Evolutionary conservation across 345 rosid genomes (phyloP), one percentile per base, ranked within the genome.

Genomic region (Eucalyptus marginata): DNA sequence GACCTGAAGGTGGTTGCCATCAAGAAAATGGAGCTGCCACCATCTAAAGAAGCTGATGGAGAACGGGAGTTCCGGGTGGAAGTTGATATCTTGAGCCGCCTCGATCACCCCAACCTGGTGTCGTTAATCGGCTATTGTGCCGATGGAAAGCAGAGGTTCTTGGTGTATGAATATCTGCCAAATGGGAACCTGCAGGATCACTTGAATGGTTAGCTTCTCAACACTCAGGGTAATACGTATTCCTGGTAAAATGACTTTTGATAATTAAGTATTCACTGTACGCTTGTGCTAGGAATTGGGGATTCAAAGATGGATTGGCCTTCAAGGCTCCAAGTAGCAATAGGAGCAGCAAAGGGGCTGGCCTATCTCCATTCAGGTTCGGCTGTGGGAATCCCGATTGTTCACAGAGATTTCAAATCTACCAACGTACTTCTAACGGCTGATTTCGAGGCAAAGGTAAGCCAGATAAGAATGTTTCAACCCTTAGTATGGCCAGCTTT

Each of bases 141-240:
- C 64, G 99, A 97, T 89, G 97, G 99, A 87, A 95, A 96, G 94
- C 93, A 96, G 88, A 93, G 99, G 91, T 97, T 97, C 94, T 94
- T 97, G 87, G 99, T 96, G 80, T 97, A 97, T 64, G 98, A 97
- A 90, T 96, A 94, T 92, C 93, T 97, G 98, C 96, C 94, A 91
- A 96, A 94, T 44, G 99, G 99, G 92, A 97, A 97, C 95, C 96
- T 97, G 91, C 99, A 97, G 93, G 99, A 96, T 94, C 98, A 94
- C 91, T 91, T 97, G 90, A 96, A 93, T 90, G 99, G 99, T 97
- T 89, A 89, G 95, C 89, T 86, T 89, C 68, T 33, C 64, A n/a
- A 88, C 25, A 43, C 58, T 76, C 88, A 87, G 89, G 86, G 51
- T 24, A 49, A 86, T 88, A n/a, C 87, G 59, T 50, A 71, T 62